Evolutionary conservation across 495 filamentous ascomycete species (phyloP).

Genomic region (Mycothermus thermophilus): DNA sequence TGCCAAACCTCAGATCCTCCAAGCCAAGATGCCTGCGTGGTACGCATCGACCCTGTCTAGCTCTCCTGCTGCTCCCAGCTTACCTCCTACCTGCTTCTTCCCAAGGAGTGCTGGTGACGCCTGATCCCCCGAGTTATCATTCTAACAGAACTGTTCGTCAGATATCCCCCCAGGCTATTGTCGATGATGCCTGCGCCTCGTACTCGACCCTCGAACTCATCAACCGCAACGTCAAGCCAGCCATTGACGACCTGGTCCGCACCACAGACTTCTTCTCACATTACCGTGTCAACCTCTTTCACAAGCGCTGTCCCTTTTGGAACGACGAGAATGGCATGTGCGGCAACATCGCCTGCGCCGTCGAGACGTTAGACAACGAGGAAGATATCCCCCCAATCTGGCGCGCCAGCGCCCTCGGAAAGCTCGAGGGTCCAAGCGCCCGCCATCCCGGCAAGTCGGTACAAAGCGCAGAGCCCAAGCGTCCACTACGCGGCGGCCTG

Average conservation of each 20-base stretch:
- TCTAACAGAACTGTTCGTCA: slow-evolving; percentile 30
- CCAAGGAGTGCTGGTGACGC: slow-evolving; percentile 9
- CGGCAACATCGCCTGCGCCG: slow-evolving; percentile 92
- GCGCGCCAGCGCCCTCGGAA: slow-evolving; percentile 83
- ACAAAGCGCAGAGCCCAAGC: slow-evolving; percentile 51
- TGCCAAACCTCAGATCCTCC: slow-evolving; percentile 16
- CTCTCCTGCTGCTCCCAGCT: too few relatives aligned
- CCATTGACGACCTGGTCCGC: slow-evolving; percentile 65
- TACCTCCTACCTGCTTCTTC: too few relatives aligned
- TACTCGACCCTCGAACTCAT: slow-evolving; percentile 77
- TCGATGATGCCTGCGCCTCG: slow-evolving; percentile 83
- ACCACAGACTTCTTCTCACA: slow-evolving; percentile 95
- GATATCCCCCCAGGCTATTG: slow-evolving; percentile 43
- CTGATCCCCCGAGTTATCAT: slow-evolving; percentile 11
- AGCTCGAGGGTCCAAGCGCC: slow-evolving; percentile 82
- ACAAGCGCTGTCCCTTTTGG: slow-evolving; percentile 94
- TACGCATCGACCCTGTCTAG: slow-evolving; percentile 20
- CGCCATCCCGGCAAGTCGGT: slow-evolving; percentile 65
- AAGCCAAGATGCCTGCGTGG: slow-evolving; percentile 32
- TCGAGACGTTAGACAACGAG: slow-evolving; percentile 93
- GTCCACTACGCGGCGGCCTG: slow-evolving; percentile 67
- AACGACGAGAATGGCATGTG: slow-evolving; percentile 85
- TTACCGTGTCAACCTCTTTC: slow-evolving; percentile 91
- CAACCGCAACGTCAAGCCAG: slow-evolving; percentile 65
- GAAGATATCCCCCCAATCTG: slow-evolving; percentile 84